These are phyloP conservation scores for Penicillium salamii DNA, from an alignment of 495 filamentous ascomycete species.

Conservation along the genomic window DNA sequence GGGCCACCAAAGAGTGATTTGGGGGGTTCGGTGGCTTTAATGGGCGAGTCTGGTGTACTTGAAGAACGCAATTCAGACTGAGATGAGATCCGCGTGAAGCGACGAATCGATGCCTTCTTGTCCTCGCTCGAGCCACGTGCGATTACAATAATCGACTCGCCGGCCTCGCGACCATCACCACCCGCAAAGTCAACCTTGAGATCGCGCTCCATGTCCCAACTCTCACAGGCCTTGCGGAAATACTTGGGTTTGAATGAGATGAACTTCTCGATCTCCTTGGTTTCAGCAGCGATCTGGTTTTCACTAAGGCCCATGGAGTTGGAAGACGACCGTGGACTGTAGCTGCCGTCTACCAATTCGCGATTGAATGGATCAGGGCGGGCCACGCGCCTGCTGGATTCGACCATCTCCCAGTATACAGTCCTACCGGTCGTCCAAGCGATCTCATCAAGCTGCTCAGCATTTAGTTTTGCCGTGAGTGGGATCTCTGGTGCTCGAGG, in stretches of 20 bases:
- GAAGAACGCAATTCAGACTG: constrained; percentile 12
- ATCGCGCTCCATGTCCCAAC: constrained; percentile 89
- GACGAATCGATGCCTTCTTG: constrained; percentile 44
- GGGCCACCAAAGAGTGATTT: constrained; percentile 41
- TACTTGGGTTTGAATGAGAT: constrained; percentile 69
- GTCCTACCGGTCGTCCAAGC: constrained; percentile 80
- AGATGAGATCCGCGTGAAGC: constrained; percentile 40
- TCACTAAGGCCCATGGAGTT: constrained; percentile 68
- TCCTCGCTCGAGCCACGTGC: constrained; percentile 64
- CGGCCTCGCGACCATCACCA: constrained; percentile 67
- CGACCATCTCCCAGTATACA: constrained; percentile 76
- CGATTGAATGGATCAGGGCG: constrained; percentile 66
- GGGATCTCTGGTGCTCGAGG: constrained; percentile 44
- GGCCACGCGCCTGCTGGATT: constrained; percentile 68
- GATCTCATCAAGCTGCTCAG: constrained; percentile 52
- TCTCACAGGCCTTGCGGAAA: constrained; percentile 74
- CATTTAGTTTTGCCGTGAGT: constrained; percentile 25
- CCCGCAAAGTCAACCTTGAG: constrained; percentile 87
- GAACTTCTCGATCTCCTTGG: constrained; percentile 76
- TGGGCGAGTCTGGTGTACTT: background rate
- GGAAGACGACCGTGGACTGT: constrained; percentile 66
- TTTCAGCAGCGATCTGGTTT: constrained; percentile 70
- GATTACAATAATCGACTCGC: constrained; percentile 73
- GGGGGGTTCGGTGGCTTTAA: background rate
- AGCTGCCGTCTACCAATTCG: constrained; percentile 59